phyloP scores from a whole-genome alignment of 192 early-diverging fungal genomes.

The Linderina pennispora region DNA sequence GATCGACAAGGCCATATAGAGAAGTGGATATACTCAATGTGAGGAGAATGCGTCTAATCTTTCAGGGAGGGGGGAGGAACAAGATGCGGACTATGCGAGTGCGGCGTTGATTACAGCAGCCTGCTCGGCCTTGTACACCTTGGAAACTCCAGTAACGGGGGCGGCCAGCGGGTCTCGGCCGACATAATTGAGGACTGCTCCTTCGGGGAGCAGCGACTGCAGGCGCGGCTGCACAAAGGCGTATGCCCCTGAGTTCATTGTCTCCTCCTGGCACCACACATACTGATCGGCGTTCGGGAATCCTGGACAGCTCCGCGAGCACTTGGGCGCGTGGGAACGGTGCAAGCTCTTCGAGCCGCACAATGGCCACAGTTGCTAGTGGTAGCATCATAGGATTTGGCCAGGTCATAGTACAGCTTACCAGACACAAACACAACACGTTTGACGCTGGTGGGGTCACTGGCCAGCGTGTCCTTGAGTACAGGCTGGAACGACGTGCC shows the following conservation, averaged over 20 bases:
- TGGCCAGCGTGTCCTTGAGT: constrained; percentile 53
- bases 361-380: constrained; percentile 66
- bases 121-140: constrained; percentile 64
- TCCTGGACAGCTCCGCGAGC: constrained; percentile 51
- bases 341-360: constrained; percentile 86
- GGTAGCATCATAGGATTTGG: constrained; percentile 57
- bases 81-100: too few species aligned
- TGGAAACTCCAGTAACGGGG: constrained; percentile 72
- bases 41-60: too few species aligned
- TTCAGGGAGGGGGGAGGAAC: too few species aligned
- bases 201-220: constrained; percentile 60
- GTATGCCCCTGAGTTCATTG: constrained; percentile 88
- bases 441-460: constrained; percentile 29
- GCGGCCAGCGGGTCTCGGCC: constrained; percentile 69
- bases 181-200: constrained; percentile 54
- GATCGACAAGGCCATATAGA: background rate
- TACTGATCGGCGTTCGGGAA: constrained; percentile 62
- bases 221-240: constrained; percentile 84
- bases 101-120: constrained; percentile 50
- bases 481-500: constrained; percentile 84
- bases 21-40: too few species aligned
- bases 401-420: constrained; percentile 90
- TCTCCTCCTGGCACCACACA: constrained; percentile 87
- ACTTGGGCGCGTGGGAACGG: constrained; percentile 82
- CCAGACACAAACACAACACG: constrained; percentile 83